Percentiles rank a stretch among this genome's conserved stretches.
phyloP scores from a whole-genome alignment of 768 basidiomycete genomes.

The Mycena rebaudengoi region DNA sequence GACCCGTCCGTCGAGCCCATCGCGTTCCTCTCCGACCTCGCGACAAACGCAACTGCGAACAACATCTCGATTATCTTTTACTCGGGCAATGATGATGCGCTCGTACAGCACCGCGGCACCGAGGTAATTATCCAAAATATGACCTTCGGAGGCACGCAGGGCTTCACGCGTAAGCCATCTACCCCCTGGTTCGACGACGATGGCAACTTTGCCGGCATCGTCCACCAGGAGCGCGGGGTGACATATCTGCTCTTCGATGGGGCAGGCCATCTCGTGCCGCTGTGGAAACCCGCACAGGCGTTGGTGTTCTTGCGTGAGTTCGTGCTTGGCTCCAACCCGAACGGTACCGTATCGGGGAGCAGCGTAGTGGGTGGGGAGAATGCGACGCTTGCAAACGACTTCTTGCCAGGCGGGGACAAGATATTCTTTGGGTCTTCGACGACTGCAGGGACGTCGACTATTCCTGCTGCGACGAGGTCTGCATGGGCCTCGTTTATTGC shows the following conservation, averaged over 20 bases:
- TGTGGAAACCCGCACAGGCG: constrained; percentile 40
- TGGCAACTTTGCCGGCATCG: constrained; percentile 54
- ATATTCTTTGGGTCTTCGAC: constrained; percentile 53
- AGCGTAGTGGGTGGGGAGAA: constrained; percentile 44
- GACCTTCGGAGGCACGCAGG: constrained; percentile 62
- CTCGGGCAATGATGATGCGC: constrained; percentile 33
- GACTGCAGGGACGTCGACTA: constrained; percentile 47
- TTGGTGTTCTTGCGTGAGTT: constrained; percentile 56
- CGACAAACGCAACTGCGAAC: constrained; percentile 50
- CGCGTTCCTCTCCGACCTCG: constrained; percentile 56
- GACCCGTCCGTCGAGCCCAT: constrained; percentile 46
- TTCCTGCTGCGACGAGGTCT: constrained; percentile 46
- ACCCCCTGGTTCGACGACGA: constrained; percentile 58
- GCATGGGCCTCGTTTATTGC: constrained; percentile 45
- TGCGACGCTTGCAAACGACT: constrained; percentile 40
- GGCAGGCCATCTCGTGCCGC: constrained; percentile 30
- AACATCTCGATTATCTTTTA: constrained; percentile 49
- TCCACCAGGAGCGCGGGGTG: constrained; percentile 63
- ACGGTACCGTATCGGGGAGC: constrained; percentile 49
- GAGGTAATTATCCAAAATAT: constrained; percentile 57
- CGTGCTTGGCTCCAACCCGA: constrained; percentile 54
- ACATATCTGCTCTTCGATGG: constrained; percentile 30
- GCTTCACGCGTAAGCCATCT: constrained; percentile 56
- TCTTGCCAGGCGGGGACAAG: constrained; percentile 48
- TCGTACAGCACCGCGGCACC: constrained; percentile 54